phyloP scores from a whole-genome alignment of 225 moss, liverwort and hornwort genomes.

The Sphagnum tenellum region DNA sequence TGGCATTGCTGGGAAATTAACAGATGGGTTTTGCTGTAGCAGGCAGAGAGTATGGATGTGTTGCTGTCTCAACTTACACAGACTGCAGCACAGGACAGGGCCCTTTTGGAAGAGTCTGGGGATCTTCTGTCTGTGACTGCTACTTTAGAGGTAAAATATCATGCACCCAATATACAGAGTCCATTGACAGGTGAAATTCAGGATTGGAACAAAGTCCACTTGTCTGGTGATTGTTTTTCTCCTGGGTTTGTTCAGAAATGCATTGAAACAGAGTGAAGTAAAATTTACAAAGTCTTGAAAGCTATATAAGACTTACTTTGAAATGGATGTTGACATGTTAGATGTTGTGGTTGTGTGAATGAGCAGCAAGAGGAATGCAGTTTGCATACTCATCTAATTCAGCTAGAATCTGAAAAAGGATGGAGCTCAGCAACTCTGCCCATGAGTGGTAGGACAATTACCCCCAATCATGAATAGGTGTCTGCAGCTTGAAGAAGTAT shows the following conservation, averaged over 20 bases:
- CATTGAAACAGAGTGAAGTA: no score
- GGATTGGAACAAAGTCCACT: no score
- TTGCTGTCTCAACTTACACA: constrained; percentile 81
- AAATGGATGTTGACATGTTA: neutral
- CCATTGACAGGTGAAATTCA: no score
- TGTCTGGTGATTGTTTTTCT: no score
- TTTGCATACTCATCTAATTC: constrained; percentile 79
- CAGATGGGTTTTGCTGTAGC: constrained; percentile 4
- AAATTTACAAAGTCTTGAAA: no score
- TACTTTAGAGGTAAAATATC: constrained; percentile 64
- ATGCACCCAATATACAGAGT: no score
- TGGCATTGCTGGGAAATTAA: no score
- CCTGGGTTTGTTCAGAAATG: no score
- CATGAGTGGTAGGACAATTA: constrained; percentile 26
- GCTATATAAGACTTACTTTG: no score
- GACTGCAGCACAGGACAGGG: constrained; percentile 86
- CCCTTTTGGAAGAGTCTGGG: constrained; percentile 82
- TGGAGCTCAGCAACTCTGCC: constrained; percentile 25
- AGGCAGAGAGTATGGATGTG: constrained; percentile 87
- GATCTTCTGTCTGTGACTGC: constrained; percentile 70
- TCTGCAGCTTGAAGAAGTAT: constrained; percentile 32
- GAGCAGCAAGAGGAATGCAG: constrained; percentile 93
- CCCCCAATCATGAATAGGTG: constrained; percentile 25
- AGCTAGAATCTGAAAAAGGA: constrained; percentile 75
- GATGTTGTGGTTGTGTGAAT: constrained; percentile 7